These are phyloP conservation scores for Sphagnum fallax DNA, from an alignment of 228 moss, liverwort and hornwort genomes.

Conservation along the genomic window DNA sequence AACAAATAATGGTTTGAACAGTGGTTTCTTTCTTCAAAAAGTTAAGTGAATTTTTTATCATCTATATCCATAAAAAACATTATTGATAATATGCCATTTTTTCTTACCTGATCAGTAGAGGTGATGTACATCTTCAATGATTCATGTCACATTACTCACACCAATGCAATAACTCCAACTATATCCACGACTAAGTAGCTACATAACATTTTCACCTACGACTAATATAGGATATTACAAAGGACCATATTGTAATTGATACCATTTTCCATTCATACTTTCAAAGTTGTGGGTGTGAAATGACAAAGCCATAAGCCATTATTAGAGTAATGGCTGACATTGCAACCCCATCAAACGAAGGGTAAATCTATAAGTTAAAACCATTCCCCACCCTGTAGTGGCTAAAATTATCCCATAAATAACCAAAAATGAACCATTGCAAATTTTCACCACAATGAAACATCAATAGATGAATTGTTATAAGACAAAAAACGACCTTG, in stretches of 20 bases:
- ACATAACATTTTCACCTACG: no score
- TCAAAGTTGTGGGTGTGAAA: conserved; percentile 93
- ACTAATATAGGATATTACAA: no score
- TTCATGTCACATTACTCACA: no score
- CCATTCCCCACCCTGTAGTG: conserved; percentile 96
- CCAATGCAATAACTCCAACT: no score
- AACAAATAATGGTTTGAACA: conserved; percentile 92
- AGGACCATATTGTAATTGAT: no score
- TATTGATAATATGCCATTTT: no score
- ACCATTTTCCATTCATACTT: conserved; percentile 27
- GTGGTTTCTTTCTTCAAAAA: conserved; percentile 96
- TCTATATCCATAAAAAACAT: conserved; percentile 23
- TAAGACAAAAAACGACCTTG: no score
- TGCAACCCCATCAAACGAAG: conserved; percentile 94
- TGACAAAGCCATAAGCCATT: conserved; percentile 90
- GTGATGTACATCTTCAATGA: no score
- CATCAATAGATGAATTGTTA: no score
- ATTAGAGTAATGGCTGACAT: conserved; percentile 94
- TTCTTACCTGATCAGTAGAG: no score
- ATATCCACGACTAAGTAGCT: no score
- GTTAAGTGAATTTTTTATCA: conserved; percentile 91
- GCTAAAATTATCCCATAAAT: conserved; percentile 88
- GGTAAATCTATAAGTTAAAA: conserved; percentile 98
- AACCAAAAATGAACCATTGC: conserved; percentile 85
- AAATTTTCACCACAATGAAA: conserved; percentile 10